Conservation (phyloP, 1,139 yeast species). For the Wickerhamomyces sp. region DNA sequence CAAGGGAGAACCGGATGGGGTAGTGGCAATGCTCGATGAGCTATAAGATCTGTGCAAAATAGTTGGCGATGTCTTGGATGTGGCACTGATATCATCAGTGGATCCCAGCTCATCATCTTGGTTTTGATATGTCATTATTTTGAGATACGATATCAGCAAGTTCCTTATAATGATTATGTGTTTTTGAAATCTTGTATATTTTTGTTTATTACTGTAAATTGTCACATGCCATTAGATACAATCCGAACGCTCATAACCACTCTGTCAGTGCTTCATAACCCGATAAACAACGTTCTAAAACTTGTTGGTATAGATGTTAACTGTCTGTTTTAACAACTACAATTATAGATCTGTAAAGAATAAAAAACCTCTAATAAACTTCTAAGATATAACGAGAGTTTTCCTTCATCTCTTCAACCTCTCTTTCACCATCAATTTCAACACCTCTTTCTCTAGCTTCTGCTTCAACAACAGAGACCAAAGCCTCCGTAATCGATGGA, state of each 20-base stretch:
- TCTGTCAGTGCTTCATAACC: too few species aligned
- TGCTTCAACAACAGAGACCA: conserved; percentile 70
- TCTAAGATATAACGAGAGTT: conserved; percentile 89
- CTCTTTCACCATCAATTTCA: conserved; percentile 68
- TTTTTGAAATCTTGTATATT: too few species aligned
- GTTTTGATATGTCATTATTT: neutral
- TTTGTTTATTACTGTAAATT: too few species aligned
- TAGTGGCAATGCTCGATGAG: conserved; percentile 10
- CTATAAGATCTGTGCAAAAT: conserved; percentile 12
- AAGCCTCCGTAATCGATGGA: conserved; percentile 90
- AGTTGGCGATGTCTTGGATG: conserved; percentile 10
- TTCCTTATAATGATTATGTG: neutral
- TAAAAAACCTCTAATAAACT: conserved; percentile 54
- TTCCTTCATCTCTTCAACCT: conserved; percentile 91
- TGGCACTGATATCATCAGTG: neutral
- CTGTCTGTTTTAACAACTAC: neutral
- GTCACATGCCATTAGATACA: too few species aligned
- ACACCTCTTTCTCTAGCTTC: conserved; percentile 70
- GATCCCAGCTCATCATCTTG: neutral
- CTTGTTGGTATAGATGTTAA: too few species aligned
- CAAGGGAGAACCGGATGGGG: conserved; percentile 21
- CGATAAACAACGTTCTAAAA: too few species aligned
- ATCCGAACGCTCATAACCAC: too few species aligned
- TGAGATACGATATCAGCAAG: too few species aligned
- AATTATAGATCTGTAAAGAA: too few species aligned